Base-by-base conservation (phyloP, 2,329 filamentous ascomycete species). In the Bipolaris zeicola region DNA sequence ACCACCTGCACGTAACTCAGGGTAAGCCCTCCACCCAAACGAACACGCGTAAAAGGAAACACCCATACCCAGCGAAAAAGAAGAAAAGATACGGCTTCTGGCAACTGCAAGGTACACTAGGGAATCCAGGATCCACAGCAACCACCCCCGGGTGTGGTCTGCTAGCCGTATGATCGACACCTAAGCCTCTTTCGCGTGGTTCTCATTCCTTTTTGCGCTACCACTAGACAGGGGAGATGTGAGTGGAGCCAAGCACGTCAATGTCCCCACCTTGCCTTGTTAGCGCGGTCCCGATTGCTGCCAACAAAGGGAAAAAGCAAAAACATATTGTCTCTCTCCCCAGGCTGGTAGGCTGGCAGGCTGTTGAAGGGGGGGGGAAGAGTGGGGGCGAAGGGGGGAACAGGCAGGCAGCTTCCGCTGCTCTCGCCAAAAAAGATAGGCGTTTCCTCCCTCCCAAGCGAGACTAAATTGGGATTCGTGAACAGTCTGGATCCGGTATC, bases 41-140 rank as follows among this genome's bases (percentile, higher is more conserved):
- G 45, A 48, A 48, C 45, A 48, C 22, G 45, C 33, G 45, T 38
- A 38, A 48, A 38, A 48, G 33, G 34, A 48, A 48, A 38, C 26
- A 28, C 6, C 34, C 22, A 22, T 36, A 11, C 33, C 33, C 33
- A 37, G 20, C n/a, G 26, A 36, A 48, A 28, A 28, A 28, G 26
- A 28, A 28, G 26, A 10, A 28, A 28, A 28, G 7, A 10, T 2
- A 28, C 26, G 26, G 26, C 26, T 28, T 28, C 26, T 28, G 26
- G 26, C 33, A 26, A 18, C 45, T 48, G 45, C 45, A 28, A 48
- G 45, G 45, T 48, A 48, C 45, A 37, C 45, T 48, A 48, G 34
- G n/a, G 8, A 28, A 18, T 38, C 45, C 45, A 22, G 14, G 45
- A 48, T 22, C 45, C 45, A 28, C 45, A 48, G n/a, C 45, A 18